Base-by-base conservation (phyloP, 768 basidiomycete genomes). In the Serendipita sp. region DNA sequence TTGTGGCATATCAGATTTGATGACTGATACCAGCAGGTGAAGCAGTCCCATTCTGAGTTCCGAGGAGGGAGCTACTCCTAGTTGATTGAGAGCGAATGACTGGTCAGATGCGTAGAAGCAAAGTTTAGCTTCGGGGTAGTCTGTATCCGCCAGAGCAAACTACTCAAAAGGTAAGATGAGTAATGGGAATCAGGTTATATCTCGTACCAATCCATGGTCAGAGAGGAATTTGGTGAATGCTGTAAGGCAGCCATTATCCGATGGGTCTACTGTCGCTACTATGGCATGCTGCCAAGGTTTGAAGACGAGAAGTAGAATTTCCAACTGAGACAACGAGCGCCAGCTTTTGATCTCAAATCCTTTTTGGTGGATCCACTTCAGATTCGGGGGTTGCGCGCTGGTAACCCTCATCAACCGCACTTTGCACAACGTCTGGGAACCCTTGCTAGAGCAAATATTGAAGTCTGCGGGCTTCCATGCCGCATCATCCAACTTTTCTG, bases 31-130 rank as follows among this genome's bases (percentile, higher is more conserved):
- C 53, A 58, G 20, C 3, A 58, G 53, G 31, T 58, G 53, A 9
- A 22, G 33, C 20, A 28, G 5, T 5, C 45, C 45, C 9, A n/a
- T 17, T 50, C 45, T 50, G 45, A 50, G 45, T n/a, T 26, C 30
- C 20, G 53, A 58, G 17, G 17, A n/a, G 17, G 53, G 26, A 24
- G 20, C 17, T 4, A 24, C 9, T n/a, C 53, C 30, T 20, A 33
- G 11, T 26, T n/a, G 17, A 33, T 58, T 34, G 24, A 24, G 26
- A n/a, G 30, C 4, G 17, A 9, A n/a, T 20, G n/a, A 13, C 17
- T 58, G 53, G n/a, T n/a, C 33, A 20, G 53, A 58, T 26, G 53
- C 24, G 20, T 58, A 58, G n/a, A 58, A 24, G 31, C 53, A 58
- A n/a, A 58, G 31, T 58, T 58, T 58, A n/a, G 20, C 30, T 31